phyloP scores from a whole-genome alignment of 1,139 yeast species.

The Pichia sp. region DNA sequence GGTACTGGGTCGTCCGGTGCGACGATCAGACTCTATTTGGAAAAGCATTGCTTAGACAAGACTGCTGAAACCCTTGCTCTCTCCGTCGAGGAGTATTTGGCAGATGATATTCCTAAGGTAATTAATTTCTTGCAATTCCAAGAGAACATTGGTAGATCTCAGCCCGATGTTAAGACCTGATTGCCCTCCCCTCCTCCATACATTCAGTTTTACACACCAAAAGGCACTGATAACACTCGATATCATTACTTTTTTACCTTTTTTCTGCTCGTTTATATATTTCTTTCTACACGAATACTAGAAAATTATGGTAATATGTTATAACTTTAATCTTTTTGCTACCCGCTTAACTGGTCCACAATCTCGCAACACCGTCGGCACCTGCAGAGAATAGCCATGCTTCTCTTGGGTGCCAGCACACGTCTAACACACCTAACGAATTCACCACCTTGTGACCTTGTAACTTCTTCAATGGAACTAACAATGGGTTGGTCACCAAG shows the following conservation, averaged over 20 bases:
- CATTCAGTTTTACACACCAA: background rate
- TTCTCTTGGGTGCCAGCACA: slow-evolving; percentile 96
- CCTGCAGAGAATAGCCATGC: slow-evolving; percentile 99
- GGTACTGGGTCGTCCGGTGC: slow-evolving; percentile 99
- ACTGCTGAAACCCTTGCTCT: slow-evolving; percentile 38
- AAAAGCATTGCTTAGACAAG: slow-evolving; percentile 67
- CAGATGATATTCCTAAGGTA: slow-evolving; percentile 57
- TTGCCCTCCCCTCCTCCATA: background rate
- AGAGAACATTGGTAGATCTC: slow-evolving; percentile 72
- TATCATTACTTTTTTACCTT: background rate
- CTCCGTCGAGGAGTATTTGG: slow-evolving; percentile 68
- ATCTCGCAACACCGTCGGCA: slow-evolving; percentile 92
- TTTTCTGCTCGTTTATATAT: background rate
- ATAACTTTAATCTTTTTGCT: background rate
- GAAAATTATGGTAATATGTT: background rate
- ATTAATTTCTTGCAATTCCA: slow-evolving; percentile 67
- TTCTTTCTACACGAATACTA: background rate
- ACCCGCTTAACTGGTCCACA: slow-evolving; percentile 77
- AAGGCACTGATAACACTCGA: background rate
- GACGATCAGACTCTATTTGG: slow-evolving; percentile 88
- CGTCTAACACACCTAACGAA: slow-evolving; percentile 84
- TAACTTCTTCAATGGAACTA: slow-evolving; percentile 92
- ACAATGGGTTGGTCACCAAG: slow-evolving; percentile 87
- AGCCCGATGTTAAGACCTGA: slow-evolving; percentile 85
- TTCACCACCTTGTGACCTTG: slow-evolving; percentile 82